phyloP scores from a whole-genome alignment of 2,329 filamentous ascomycete species.

The Calonectria ilicicola region DNA sequence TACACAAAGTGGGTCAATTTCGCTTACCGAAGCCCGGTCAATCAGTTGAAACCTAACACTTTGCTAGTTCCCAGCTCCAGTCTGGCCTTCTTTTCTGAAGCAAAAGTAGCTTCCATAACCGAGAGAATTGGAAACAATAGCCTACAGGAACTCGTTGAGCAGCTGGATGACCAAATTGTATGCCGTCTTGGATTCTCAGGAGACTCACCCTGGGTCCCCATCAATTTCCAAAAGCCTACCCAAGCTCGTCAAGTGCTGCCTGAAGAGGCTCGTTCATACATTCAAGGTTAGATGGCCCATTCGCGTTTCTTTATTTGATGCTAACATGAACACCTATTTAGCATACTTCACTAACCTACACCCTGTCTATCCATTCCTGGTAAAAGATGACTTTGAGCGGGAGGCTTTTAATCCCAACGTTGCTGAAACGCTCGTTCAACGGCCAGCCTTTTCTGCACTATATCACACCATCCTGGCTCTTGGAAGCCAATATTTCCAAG shows the following conservation, averaged over 20 bases:
- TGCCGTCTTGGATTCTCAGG: not conserved
- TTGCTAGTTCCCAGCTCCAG: conserved; percentile 36
- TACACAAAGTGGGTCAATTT: not conserved
- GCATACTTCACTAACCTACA: conserved; percentile 52
- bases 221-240: not conserved
- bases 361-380: conserved; percentile 52
- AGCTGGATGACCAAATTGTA: conserved; percentile 23
- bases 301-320: not conserved
- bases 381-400: conserved; percentile 27
- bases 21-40: not conserved
- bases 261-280: not conserved
- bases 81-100: conserved; percentile 51
- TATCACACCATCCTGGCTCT: conserved; percentile 49
- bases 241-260: not conserved
- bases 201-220: not conserved
- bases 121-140: conserved; percentile 27
- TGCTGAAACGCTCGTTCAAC: not conserved
- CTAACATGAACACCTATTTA: conserved; percentile 11
- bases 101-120: conserved; percentile 43
- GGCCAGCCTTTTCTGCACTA: conserved; percentile 46
- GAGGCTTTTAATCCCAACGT: not conserved
- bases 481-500: conserved; percentile 47
- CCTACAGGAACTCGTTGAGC: conserved; percentile 27
- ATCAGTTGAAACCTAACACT: not conserved
- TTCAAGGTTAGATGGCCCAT: not conserved